A percentile compares a stretch with the other conserved stretches of the same genome.
phyloP scores from a whole-genome alignment of 129 eudicot genomes.

The Lactuca sativa region DNA sequence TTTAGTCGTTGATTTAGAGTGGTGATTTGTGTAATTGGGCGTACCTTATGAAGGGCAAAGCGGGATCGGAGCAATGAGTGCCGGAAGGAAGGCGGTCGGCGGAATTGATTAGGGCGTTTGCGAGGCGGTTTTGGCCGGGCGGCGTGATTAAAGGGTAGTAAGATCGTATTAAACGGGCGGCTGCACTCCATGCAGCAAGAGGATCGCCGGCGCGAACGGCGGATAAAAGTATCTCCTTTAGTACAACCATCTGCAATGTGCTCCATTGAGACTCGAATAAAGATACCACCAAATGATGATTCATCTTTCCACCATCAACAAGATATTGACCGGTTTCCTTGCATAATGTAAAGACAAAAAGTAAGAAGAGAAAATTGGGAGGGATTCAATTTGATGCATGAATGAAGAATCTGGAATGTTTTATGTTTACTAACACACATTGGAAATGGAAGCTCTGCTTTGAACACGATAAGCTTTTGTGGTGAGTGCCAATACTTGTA shows the following conservation, averaged over 20 bases:
- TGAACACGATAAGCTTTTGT: conserved; percentile 94
- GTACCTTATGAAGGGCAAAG: conserved; percentile 92
- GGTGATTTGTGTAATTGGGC: background rate
- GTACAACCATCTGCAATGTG: conserved; percentile 97
- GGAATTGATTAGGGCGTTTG: conserved; percentile 76
- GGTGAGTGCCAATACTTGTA: conserved; percentile 95
- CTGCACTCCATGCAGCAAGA: conserved; percentile 99
- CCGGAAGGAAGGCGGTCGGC: conserved; percentile 92
- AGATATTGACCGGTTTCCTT: conserved; percentile 52
- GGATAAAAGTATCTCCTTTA: conserved; percentile 87
- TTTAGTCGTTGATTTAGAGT: background rate
- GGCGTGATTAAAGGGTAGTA: conserved; percentile 96
- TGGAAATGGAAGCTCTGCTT: conserved; percentile 68
- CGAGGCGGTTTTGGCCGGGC: conserved; percentile 85
- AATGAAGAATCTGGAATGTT: conserved; percentile 15
- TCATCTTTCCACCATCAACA: conserved; percentile 65
- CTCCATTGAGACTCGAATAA: conserved; percentile 96
- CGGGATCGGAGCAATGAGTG: conserved; percentile 93
- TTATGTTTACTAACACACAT: conserved; percentile 48
- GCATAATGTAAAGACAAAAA: conserved; percentile 9
- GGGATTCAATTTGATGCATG: background rate
- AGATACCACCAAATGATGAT: conserved; percentile 71
- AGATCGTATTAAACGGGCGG: conserved; percentile 90
- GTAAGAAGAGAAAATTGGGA: background rate
- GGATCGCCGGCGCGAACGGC: conserved; percentile 98